Conservation (phyloP, 257 asterid genomes). For the Mitragyna speciosa region DNA sequence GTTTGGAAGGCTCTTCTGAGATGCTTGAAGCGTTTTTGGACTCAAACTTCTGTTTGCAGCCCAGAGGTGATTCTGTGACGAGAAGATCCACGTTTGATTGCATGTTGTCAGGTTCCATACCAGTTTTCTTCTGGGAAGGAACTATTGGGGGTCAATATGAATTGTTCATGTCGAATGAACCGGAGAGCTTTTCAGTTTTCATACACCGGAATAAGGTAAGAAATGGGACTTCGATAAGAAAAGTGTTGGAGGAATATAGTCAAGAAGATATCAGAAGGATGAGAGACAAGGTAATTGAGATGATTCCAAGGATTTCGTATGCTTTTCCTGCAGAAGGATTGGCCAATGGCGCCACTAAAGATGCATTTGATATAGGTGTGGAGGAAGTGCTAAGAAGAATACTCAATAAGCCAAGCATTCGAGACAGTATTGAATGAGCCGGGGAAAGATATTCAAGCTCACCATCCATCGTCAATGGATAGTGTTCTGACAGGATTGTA, state of each 20-base stretch:
- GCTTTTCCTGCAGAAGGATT: background rate
- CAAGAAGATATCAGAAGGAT: background rate
- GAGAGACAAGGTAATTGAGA: background rate
- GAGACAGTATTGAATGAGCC: too few relatives aligned
- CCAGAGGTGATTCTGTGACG: constrained; percentile 61
- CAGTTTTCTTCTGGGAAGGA: constrained; percentile 14
- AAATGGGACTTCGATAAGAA: background rate
- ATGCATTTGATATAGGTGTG: background rate
- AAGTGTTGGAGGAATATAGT: background rate
- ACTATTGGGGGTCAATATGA: constrained; percentile 4
- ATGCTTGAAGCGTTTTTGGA: constrained; percentile 40
- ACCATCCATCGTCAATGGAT: too few relatives aligned
- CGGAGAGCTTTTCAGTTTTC: background rate
- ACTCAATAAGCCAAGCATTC: background rate
- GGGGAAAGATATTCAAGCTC: too few relatives aligned
- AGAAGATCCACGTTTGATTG: constrained; percentile 63
- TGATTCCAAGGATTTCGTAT: background rate
- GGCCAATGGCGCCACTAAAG: background rate
- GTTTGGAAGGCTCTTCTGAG: constrained; percentile 41
- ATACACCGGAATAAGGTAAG: background rate
- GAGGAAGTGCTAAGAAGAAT: background rate
- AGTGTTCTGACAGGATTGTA: too few relatives aligned
- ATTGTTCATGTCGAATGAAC: background rate
- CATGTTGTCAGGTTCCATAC: constrained; percentile 64
- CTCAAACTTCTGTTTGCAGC: constrained; percentile 71